Evolutionary conservation across 2,329 filamentous ascomycete species (phyloP).

Genomic region (Herpotrichia juniperi): DNA sequence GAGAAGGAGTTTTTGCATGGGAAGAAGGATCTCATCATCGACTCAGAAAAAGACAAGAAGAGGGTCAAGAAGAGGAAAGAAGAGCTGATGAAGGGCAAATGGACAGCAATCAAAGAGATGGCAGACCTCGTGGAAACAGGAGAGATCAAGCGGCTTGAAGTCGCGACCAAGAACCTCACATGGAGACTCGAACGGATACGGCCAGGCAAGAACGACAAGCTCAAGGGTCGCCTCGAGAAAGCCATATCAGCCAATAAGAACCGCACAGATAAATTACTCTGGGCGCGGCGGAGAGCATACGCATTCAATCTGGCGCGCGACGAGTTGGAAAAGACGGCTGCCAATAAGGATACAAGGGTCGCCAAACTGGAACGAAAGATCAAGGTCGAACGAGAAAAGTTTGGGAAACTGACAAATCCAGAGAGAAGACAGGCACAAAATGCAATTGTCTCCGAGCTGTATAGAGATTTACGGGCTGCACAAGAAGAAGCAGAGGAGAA

Average conservation of each 20-base stretch:
- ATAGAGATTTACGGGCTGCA: not conserved
- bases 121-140: conserved; percentile 21
- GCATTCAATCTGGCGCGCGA: not conserved
- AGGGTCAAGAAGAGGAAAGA: not conserved
- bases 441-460: not conserved
- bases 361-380: not conserved
- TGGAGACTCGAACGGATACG: conserved; percentile 2
- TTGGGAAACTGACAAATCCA: not conserved
- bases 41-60: not conserved
- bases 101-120: conserved; percentile 28
- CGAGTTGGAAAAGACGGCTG: not conserved
- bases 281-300: not conserved
- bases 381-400: not conserved
- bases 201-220: conserved; percentile 3
- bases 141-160: conserved; percentile 15
- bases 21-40: not conserved
- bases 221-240: conserved; percentile 28
- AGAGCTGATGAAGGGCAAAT: conserved; percentile 12
- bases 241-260: not conserved
- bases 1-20: not conserved
- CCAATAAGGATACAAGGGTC: not conserved
- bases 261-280: conserved; percentile 2
- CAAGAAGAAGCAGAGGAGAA: not conserved
- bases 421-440: not conserved
- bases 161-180: not conserved